Evolutionary conservation across 331 rosid genomes (phyloP).

Genomic region (Acacia pycnantha): DNA sequence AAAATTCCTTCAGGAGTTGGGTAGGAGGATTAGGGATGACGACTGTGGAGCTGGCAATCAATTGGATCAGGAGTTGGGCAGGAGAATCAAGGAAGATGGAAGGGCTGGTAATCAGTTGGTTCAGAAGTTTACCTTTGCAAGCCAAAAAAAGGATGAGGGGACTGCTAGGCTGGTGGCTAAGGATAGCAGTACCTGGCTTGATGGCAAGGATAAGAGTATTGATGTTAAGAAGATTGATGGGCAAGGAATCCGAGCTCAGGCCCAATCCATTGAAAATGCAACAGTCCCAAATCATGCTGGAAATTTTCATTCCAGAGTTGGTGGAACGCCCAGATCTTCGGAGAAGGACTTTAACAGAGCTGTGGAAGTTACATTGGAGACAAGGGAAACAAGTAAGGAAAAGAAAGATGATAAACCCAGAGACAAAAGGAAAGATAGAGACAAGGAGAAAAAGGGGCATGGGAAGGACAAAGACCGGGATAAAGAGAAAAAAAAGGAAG

Average conservation of each 20-base stretch:
- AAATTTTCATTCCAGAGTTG: slow-evolving; percentile 44
- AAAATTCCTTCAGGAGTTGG: slow-evolving; percentile 56
- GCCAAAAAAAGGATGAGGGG: slow-evolving; percentile 52
- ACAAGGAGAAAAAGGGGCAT: slow-evolving; percentile 62
- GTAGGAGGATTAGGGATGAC: slow-evolving; percentile 51
- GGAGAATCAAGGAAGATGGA: slow-evolving; percentile 49
- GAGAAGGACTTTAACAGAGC: slow-evolving; percentile 39
- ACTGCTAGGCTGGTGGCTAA: slow-evolving; percentile 50
- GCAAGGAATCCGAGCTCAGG: slow-evolving; percentile 40
- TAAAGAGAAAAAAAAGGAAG: slow-evolving; percentile 74
- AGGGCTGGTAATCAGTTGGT: slow-evolving; percentile 41
- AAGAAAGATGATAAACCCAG: slow-evolving; percentile 51
- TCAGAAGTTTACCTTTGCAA: slow-evolving; percentile 42
- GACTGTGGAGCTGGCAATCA: slow-evolving; percentile 40
- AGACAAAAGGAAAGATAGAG: slow-evolving; percentile 53
- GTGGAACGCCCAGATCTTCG: slow-evolving; percentile 41
- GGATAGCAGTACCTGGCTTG: slow-evolving; percentile 38
- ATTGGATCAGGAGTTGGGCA: slow-evolving; percentile 55
- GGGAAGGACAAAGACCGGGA: slow-evolving; percentile 70
- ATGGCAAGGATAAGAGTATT: slow-evolving; percentile 48
- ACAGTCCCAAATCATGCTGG: slow-evolving; percentile 42
- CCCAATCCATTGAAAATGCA: slow-evolving; percentile 43
- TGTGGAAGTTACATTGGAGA: slow-evolving; percentile 43
- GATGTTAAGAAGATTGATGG: slow-evolving; percentile 43
- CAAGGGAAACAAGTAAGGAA: slow-evolving; percentile 44